These are phyloP conservation scores for Chlamydomonas eustigma DNA, from an alignment of 139 green algal genomes.

Conservation along the genomic window DNA sequence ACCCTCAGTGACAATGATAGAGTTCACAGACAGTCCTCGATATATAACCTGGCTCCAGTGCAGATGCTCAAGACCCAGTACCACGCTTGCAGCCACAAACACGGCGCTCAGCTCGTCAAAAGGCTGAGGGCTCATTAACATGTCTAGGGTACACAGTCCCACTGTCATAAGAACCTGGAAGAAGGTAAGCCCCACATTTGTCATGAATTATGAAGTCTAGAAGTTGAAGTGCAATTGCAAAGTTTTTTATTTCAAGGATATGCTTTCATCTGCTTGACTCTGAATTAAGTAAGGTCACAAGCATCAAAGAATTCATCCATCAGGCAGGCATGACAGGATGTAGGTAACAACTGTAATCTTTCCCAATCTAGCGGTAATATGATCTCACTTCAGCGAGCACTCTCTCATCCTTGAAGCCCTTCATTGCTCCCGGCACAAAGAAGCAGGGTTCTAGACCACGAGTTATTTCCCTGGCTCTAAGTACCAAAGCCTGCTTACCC, in stretches of 20 bases:
- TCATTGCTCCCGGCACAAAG: constrained; percentile 50
- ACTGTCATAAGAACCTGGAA: constrained; percentile 38
- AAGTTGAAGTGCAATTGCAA: too few relatives aligned
- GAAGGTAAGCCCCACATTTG: too few relatives aligned
- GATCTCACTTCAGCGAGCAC: constrained; percentile 29
- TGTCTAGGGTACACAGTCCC: constrained; percentile 51
- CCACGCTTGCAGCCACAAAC: constrained; percentile 49
- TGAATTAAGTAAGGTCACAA: too few relatives aligned
- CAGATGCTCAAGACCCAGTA: constrained; percentile 62
- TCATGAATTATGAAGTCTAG: too few relatives aligned
- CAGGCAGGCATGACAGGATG: too few relatives aligned
- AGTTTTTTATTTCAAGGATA: too few relatives aligned
- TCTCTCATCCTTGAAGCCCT: constrained; percentile 40
- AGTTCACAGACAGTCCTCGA: constrained; percentile 44
- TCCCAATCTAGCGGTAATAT: too few relatives aligned
- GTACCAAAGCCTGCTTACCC: constrained; percentile 37
- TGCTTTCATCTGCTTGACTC: too few relatives aligned
- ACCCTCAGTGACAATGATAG: constrained; percentile 53
- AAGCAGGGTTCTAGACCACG: constrained; percentile 43
- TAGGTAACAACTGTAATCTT: too few relatives aligned
- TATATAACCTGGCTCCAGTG: constrained; percentile 55
- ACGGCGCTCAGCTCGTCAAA: constrained; percentile 42
- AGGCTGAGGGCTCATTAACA: constrained; percentile 32
- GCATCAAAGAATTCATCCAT: too few relatives aligned
- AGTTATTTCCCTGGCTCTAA: constrained; percentile 45